Evolutionary conservation across 306 rosid species (phyloP).

Genomic region (Myrica gale): DNA sequence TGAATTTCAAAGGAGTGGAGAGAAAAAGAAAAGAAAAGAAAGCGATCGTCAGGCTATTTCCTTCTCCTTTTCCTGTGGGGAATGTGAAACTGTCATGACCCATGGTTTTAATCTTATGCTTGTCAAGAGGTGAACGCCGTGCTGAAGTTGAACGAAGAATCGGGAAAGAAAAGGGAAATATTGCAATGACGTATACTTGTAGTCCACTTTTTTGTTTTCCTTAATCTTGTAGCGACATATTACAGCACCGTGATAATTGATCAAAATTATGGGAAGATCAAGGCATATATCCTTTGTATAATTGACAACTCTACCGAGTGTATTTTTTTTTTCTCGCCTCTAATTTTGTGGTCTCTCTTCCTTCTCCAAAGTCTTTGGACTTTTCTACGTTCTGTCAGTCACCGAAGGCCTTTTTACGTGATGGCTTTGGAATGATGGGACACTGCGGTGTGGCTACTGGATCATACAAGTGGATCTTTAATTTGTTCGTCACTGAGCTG

Average conservation of each 20-base stretch:
- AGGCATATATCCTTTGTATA: background rate
- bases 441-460: background rate
- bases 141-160: background rate
- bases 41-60: constrained; percentile 14
- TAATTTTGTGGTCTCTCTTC: background rate
- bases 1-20: constrained; percentile 5
- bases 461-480: background rate
- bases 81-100: background rate
- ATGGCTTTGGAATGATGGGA: background rate
- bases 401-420: background rate
- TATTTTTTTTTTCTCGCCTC: too few relatives aligned
- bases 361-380: background rate
- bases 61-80: background rate
- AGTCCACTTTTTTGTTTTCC: too few relatives aligned
- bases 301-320: background rate
- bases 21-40: background rate
- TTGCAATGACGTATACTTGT: background rate
- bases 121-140: too few relatives aligned
- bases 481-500: too few relatives aligned
- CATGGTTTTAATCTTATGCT: too few relatives aligned
- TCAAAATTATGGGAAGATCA: background rate
- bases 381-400: too few relatives aligned
- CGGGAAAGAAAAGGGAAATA: background rate
- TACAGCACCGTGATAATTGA: too few relatives aligned
- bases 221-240: background rate